These are phyloP conservation scores for Xylaria flabelliformis DNA, from an alignment of 495 filamentous ascomycete species.

Conservation along the genomic window DNA sequence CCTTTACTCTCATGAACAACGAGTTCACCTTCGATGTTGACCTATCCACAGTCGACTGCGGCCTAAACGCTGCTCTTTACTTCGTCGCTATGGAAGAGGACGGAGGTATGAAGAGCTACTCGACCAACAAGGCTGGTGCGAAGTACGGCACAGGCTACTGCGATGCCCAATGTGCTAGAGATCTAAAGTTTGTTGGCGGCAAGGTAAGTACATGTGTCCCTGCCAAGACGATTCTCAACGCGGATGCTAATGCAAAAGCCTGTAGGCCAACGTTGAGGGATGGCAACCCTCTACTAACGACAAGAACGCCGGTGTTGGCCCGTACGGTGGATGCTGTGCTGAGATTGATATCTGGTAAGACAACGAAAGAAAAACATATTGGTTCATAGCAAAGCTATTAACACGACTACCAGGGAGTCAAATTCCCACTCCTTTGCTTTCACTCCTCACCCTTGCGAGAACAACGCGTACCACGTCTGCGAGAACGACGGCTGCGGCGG, in stretches of 20 bases:
- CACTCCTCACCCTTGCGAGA: conserved; percentile 73
- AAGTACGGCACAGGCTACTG: conserved; percentile 68
- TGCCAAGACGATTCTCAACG: background rate
- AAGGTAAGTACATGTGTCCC: conserved; percentile 34
- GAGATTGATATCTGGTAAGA: conserved; percentile 72
- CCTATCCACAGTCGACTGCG: conserved; percentile 59
- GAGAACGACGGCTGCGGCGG: conserved; percentile 55
- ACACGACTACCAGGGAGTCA: conserved; percentile 56
- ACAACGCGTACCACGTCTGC: conserved; percentile 63
- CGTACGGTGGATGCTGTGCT: conserved; percentile 71
- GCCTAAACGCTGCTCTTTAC: conserved; percentile 66
- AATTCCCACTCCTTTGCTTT: conserved; percentile 68
- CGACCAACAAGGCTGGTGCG: conserved; percentile 64
- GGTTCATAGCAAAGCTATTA: conserved; percentile 1
- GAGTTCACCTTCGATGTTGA: conserved; percentile 69
- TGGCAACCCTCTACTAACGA: conserved; percentile 66
- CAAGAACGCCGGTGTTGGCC: conserved; percentile 63
- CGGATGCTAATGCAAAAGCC: background rate
- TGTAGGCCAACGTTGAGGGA: conserved; percentile 62
- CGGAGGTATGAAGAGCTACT: conserved; percentile 59
- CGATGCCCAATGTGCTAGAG: conserved; percentile 63
- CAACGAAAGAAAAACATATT: background rate
- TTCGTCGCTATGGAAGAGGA: conserved; percentile 64
- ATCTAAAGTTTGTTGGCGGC: conserved; percentile 60
- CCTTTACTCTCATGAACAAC: conserved; percentile 60